Percentiles rank a stretch among this genome's conserved stretches.
phyloP scores from a whole-genome alignment of 2,329 filamentous ascomycete genomes.

The Coniochaeta pulveracea region DNA sequence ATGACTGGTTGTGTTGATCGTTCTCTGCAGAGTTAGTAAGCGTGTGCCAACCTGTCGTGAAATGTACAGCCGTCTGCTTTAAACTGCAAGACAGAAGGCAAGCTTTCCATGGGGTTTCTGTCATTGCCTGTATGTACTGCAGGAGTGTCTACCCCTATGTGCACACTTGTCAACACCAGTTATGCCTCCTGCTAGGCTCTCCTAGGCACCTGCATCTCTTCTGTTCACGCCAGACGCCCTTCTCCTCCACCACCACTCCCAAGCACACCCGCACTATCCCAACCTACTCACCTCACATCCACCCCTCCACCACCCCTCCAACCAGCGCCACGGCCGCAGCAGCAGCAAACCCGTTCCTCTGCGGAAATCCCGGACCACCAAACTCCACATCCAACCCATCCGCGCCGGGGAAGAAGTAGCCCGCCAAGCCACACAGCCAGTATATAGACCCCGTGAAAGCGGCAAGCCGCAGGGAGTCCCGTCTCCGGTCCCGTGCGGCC shows the following conservation, averaged over 20 bases:
- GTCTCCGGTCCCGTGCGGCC: constrained; percentile 7
- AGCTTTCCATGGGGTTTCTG: no score
- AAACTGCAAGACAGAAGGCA: neutral
- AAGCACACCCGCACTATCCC: no score
- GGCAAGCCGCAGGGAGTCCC: constrained; percentile 20
- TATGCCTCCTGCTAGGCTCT: neutral
- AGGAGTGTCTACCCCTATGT: no score
- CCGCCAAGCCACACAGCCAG: constrained; percentile 26
- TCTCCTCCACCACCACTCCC: neutral
- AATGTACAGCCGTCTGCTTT: no score
- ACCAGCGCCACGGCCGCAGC: constrained; percentile 12
- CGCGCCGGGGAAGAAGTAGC: constrained; percentile 24
- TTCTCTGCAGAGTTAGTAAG: no score
- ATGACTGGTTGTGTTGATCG: no score
- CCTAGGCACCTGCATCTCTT: neutral
- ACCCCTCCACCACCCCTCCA: constrained; percentile 2
- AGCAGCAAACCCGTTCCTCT: constrained; percentile 18
- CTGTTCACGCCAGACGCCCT: neutral
- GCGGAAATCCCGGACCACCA: constrained; percentile 29
- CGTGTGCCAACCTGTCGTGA: no score
- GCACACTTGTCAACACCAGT: no score
- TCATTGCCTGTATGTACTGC: no score
- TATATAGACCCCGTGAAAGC: constrained; percentile 27
- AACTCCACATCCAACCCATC: constrained; percentile 30
- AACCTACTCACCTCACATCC: neutral